These are phyloP conservation scores for Fusarium brevicatenulatum DNA, from an alignment of 2,329 filamentous ascomycete genomes.

Conservation along the genomic window DNA sequence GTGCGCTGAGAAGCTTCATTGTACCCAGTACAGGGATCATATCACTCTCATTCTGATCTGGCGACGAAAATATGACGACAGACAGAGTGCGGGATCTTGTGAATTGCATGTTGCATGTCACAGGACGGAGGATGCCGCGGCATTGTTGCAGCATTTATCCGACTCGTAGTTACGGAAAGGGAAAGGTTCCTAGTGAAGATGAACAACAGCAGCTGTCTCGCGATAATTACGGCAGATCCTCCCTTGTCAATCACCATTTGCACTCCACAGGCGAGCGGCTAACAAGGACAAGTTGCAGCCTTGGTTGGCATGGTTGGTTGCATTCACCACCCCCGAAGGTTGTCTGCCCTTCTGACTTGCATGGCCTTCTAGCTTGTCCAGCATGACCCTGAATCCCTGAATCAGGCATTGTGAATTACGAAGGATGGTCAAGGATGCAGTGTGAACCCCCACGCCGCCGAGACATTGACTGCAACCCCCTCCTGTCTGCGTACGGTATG, in stretches of 20 bases:
- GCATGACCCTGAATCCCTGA: slow-evolving; percentile 40
- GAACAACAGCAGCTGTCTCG: slow-evolving; percentile 36
- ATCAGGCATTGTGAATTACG: slow-evolving; percentile 35
- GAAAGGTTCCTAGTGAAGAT: slow-evolving; percentile 27
- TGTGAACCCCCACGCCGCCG: slow-evolving; percentile 39
- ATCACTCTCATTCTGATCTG: slow-evolving; percentile 9
- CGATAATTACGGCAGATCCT: slow-evolving; percentile 37
- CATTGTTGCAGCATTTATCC: slow-evolving; percentile 25
- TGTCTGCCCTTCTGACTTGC: slow-evolving; percentile 44
- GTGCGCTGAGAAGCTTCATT: neutral
- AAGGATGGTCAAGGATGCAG: slow-evolving; percentile 28
- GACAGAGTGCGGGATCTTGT: slow-evolving; percentile 18
- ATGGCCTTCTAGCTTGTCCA: slow-evolving; percentile 33
- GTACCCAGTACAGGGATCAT: slow-evolving; percentile 4
- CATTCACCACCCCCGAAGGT: slow-evolving; percentile 31
- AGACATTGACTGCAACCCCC: slow-evolving; percentile 35
- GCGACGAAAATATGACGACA: slow-evolving; percentile 23
- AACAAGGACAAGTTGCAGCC: neutral
- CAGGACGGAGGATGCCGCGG: slow-evolving; percentile 29
- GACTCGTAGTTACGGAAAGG: slow-evolving; percentile 1
- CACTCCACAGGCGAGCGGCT: slow-evolving; percentile 18
- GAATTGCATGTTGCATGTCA: slow-evolving; percentile 1
- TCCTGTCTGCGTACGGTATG: slow-evolving; percentile 11
- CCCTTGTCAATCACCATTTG: slow-evolving; percentile 35
- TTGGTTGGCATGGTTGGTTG: slow-evolving; percentile 1